These are phyloP conservation scores for Litchi chinensis DNA, from an alignment of 345 rosid species.

Conservation along the genomic window DNA sequence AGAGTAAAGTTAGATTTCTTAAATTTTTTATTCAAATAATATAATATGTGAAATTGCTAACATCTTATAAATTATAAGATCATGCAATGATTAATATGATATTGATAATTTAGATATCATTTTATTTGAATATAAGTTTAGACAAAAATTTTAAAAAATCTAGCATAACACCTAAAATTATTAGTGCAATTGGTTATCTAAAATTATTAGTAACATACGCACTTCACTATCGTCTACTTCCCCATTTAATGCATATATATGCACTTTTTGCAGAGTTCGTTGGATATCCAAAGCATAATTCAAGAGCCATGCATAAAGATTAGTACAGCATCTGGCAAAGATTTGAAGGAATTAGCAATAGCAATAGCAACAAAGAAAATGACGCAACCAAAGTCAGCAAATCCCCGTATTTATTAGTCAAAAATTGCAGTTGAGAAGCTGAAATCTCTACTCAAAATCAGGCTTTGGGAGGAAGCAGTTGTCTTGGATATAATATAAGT, in stretches of 20 bases:
- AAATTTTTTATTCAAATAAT: too few species aligned
- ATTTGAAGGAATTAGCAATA: constrained; percentile 43
- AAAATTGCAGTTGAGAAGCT: constrained; percentile 29
- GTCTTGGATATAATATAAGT: constrained; percentile 16
- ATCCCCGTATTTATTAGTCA: constrained; percentile 23
- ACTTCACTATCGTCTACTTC: too few species aligned
- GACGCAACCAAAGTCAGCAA: constrained; percentile 12
- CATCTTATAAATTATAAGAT: too few species aligned
- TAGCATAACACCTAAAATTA: too few species aligned
- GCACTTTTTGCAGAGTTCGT: constrained; percentile 23
- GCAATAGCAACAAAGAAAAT: constrained; percentile 29
- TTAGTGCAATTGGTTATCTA: too few species aligned
- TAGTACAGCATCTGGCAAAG: constrained; percentile 34
- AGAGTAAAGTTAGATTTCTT: too few species aligned
- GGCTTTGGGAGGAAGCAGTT: constrained; percentile 20
- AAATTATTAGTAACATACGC: too few species aligned
- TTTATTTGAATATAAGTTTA: too few species aligned
- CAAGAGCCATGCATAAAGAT: constrained; percentile 32
- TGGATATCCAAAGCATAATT: constrained; percentile 21
- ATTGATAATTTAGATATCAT: too few species aligned
- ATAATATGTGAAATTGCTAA: too few species aligned
- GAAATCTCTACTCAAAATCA: constrained; percentile 22
- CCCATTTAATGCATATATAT: neutral
- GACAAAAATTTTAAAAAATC: too few species aligned
- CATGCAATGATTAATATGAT: too few species aligned